Evolutionary conservation across 2,329 filamentous ascomycete genomes (phyloP).

Genomic region (Ilyonectria sp.): DNA sequence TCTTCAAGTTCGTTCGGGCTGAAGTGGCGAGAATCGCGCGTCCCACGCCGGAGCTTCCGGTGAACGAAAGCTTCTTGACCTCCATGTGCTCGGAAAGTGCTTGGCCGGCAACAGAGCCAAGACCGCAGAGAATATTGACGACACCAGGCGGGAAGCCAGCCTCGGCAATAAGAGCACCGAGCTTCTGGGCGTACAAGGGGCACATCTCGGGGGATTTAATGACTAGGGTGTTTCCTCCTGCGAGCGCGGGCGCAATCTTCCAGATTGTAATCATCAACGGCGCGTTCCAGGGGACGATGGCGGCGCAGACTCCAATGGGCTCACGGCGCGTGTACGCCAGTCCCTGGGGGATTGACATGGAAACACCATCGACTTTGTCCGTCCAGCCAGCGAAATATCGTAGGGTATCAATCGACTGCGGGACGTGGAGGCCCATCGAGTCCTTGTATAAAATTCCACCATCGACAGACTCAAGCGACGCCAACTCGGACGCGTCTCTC

Average conservation of each 20-base stretch:
- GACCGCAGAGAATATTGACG: slow-evolving; percentile 79
- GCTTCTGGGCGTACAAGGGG: slow-evolving; percentile 71
- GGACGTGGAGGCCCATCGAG: slow-evolving; percentile 36
- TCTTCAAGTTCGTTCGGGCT: slow-evolving; percentile 68
- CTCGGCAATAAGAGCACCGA: slow-evolving; percentile 75
- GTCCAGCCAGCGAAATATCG: slow-evolving; percentile 33
- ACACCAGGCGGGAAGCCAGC: slow-evolving; percentile 83
- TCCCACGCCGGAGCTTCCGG: slow-evolving; percentile 78
- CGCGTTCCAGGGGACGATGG: slow-evolving; percentile 84
- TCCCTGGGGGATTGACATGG: slow-evolving; percentile 26
- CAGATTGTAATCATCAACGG: slow-evolving; percentile 59
- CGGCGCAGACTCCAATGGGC: slow-evolving; percentile 78
- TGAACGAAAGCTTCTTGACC: slow-evolving; percentile 83
- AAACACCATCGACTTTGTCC: slow-evolving; percentile 26
- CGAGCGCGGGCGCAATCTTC: slow-evolving; percentile 78
- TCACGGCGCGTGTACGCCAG: slow-evolving; percentile 63
- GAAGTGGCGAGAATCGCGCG: slow-evolving; percentile 79
- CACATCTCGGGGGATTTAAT: slow-evolving; percentile 77
- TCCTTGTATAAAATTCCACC: slow-evolving; percentile 61
- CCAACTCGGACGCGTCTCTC: slow-evolving; percentile 62
- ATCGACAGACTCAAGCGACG: slow-evolving; percentile 74
- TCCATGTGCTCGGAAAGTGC: slow-evolving; percentile 75
- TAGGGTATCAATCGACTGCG: slow-evolving; percentile 36
- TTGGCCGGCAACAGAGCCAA: slow-evolving; percentile 75
- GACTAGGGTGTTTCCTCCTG: slow-evolving; percentile 73